phyloP scores from a whole-genome alignment of 345 rosid species.

The Populus nigra region DNA sequence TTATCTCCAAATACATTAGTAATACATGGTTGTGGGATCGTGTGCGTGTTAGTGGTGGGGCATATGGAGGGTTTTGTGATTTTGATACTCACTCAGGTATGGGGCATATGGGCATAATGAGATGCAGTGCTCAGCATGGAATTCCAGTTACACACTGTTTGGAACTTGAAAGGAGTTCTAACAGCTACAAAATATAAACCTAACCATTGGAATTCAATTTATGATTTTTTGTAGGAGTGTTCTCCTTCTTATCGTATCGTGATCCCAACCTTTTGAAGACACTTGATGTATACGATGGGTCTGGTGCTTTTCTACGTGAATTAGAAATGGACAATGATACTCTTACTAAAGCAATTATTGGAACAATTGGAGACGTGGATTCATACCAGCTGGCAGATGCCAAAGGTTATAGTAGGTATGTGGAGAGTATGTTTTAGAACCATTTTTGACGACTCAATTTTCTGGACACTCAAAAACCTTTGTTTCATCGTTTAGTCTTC shows the following conservation, averaged over 20 bases:
- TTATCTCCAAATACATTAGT: constrained; percentile 81
- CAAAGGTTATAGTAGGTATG: constrained; percentile 95
- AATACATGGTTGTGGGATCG: constrained; percentile 98
- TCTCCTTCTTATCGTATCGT: constrained; percentile 81
- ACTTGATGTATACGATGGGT: constrained; percentile 78
- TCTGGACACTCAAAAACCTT: not conserved
- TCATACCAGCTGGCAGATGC: constrained; percentile 97
- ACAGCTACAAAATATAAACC: not conserved
- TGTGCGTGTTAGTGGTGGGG: constrained; percentile 96
- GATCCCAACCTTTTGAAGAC: constrained; percentile 94
- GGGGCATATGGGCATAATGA: too few species aligned
- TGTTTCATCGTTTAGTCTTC: not conserved
- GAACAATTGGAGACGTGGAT: constrained; percentile 93
- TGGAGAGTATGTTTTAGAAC: not conserved
- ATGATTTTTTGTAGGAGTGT: constrained; percentile 49
- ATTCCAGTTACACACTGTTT: not conserved
- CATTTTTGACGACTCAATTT: not conserved
- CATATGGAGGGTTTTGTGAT: constrained; percentile 95
- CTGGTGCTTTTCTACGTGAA: constrained; percentile 76
- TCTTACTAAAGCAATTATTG: constrained; percentile 88
- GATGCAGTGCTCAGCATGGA: not conserved
- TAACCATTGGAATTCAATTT: constrained; percentile 12
- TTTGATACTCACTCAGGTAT: constrained; percentile 95
- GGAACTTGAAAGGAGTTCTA: not conserved
- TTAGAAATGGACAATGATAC: constrained; percentile 81